Base-by-base conservation (phyloP, 345 rosid species). In the Streptanthus diversifolius region DNA sequence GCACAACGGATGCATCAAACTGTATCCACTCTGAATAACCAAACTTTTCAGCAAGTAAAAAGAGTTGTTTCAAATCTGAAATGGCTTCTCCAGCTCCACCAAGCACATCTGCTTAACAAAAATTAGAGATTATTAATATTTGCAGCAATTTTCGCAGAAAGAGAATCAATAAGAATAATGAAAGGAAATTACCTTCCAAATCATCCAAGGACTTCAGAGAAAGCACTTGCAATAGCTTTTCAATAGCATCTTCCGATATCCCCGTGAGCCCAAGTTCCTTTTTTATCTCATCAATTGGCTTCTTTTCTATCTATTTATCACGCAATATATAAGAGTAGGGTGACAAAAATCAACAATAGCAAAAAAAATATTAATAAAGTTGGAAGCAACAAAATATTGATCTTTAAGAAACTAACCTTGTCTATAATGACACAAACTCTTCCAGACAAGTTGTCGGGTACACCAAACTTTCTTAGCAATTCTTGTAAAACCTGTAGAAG, bases 1-100 rank as follows among this genome's bases (percentile, higher is more conserved):
- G 96, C 27, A 93, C 98, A 71, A 91, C 79, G 27, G 98, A 93
- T 66, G 96, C 97, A 77, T 93, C 98, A 85, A 93, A 91, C 76
- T 89, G 95, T 76, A 93, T 88, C 97, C 98, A 93, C 52, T 91
- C 91, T 6, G 91, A 84, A 71, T 84, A 91, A 58, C 97, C 98
- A 78, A 85, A 91, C 74, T 82, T 88, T 80, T 93, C 98, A 73
- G 90, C 95, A 59, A 93, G 93, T 18, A 83, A 85, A 79, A 91
- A 93, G 27, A 93, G 80, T 62, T 80, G 83, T 80, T 86, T 93
- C 72, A 93, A 83, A 71, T 93, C 93, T 5, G 88, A 75, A 79
- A 91, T 54, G n/a, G 97, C 98, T 79, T 93, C 95, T 56, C 97
- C 97, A 13, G 81, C 79, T 74, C 81, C 88, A 74, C 96, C 96